Evolutionary conservation across 345 rosid species (phyloP).

Genomic region (Linum usitatissimum): DNA sequence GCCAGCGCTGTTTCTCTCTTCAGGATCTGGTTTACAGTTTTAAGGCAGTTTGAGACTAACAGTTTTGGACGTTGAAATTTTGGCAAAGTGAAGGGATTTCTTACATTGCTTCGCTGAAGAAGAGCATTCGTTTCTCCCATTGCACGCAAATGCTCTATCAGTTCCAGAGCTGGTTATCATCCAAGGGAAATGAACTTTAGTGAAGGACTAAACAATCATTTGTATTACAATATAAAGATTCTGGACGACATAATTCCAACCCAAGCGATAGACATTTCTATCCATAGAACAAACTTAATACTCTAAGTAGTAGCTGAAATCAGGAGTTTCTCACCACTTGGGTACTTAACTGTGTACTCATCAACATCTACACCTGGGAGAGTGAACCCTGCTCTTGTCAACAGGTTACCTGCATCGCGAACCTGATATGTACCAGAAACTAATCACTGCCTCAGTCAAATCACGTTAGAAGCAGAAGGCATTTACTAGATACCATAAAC

Average conservation of each 20-base stretch:
- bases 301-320: constrained; percentile 1
- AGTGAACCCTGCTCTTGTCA: constrained; percentile 89
- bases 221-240: background rate
- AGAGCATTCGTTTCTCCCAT: constrained; percentile 99
- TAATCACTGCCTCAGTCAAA: background rate
- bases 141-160: constrained; percentile 86
- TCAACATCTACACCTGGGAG: constrained; percentile 95
- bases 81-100: constrained; percentile 3
- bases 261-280: background rate
- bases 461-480: background rate
- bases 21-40: constrained; percentile 38
- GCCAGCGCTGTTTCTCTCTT: constrained; percentile 86
- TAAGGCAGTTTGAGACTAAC: background rate
- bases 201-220: background rate
- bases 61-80: background rate
- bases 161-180: constrained; percentile 54
- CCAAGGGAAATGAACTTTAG: background rate
- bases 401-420: constrained; percentile 93
- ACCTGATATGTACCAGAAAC: constrained; percentile 32
- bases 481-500: background rate
- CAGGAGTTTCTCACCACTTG: constrained; percentile 43
- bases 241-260: background rate
- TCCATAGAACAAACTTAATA: background rate
- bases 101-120: constrained; percentile 61
- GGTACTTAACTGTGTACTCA: constrained; percentile 75